phyloP scores from a whole-genome alignment of 2,329 filamentous ascomycete species.

The Cercospora berteroae region DNA sequence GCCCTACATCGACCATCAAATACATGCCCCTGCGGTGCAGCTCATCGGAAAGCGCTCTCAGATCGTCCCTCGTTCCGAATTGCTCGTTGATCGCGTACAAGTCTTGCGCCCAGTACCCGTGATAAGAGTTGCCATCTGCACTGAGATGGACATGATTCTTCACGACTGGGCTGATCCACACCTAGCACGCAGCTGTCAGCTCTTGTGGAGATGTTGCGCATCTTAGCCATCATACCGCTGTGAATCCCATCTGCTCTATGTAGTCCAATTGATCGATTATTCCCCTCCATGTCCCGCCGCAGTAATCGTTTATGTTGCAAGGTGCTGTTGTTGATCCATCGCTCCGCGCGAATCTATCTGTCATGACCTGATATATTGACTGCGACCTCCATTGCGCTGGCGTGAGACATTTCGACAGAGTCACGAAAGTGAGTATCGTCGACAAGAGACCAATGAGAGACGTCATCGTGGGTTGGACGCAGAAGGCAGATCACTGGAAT shows the following conservation, averaged over 20 bases:
- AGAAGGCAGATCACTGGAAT: conserved; percentile 18
- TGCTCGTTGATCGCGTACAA: conserved; percentile 47
- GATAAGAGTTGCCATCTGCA: conserved; percentile 45
- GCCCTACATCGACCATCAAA: conserved; percentile 10
- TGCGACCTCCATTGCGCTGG: conserved; percentile 42
- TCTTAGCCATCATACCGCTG: conserved; percentile 32
- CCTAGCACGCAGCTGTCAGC: conserved; percentile 10
- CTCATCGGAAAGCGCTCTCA: conserved; percentile 45
- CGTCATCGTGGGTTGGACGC: conserved; percentile 8
- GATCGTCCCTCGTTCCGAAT: conserved; percentile 47
- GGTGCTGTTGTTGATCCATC: conserved; percentile 46
- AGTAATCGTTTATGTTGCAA: conserved; percentile 46
- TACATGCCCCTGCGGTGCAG: conserved; percentile 48
- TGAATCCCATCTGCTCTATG: conserved; percentile 51
- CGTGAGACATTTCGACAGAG: conserved; percentile 9
- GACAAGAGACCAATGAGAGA: conserved; percentile 10
- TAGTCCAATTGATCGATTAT: conserved; percentile 48
- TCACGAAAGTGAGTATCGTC: conserved; percentile 10
- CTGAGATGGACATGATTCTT: conserved; percentile 41
- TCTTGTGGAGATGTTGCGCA: neutral
- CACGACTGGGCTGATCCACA: conserved; percentile 44
- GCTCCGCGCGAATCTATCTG: conserved; percentile 55
- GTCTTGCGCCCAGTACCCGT: conserved; percentile 49
- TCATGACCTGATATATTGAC: conserved; percentile 60
- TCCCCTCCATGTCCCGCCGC: conserved; percentile 50